Base-by-base conservation (phyloP, 768 basidiomycete species). In the Lactarius trivialis region DNA sequence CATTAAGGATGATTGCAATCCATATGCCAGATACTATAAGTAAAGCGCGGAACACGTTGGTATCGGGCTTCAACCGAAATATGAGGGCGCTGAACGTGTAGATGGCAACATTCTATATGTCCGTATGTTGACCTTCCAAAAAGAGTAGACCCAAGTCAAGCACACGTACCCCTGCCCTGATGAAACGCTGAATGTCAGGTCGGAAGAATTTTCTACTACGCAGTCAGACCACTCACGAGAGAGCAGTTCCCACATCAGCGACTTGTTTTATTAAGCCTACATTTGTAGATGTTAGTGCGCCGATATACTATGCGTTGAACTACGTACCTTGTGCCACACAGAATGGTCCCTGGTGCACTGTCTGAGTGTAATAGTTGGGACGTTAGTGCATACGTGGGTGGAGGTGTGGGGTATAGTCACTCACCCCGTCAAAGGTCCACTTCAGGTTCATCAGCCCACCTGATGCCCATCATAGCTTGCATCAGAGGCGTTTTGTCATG, bases 1-100 rank as follows among this genome's bases (percentile, higher is more conserved):
- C 71, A 32, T 78, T 70, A 8, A 82, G 69, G 17, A 71, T 73
- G 19, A 75, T 70, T 39, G 76, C 74, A 2, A 73, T 41, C 78
- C 78, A 82, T 28, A 82, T 76, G 12, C 62, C 24, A 2, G 64
- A 60, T 2, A 73, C 63, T 26, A 79, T 72, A 33, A 76, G 43
- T 6, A 73, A 55, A 0, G 77, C 75, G 2, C 73, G 58, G 66
- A 69, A 60, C 15, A 71, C 66, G 19, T 76, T 73, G 2, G 70
- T 64, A 32, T 67, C 60, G 9, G 68, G 68, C 58, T 65, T 65
- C 69, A 70, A 70, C 12, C 70, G 68, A 48, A 79, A 72, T 24
- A 77, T 74, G 43, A 79, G 65, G 0, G 75, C 71, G 48, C 66
- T 68, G 59, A 79, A 75, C 9, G 78, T 79, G 63, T 77, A 75